Base-by-base conservation (phyloP, 371 early-diverging fungal genomes). In the Syncephalastrum racemosum region DNA sequence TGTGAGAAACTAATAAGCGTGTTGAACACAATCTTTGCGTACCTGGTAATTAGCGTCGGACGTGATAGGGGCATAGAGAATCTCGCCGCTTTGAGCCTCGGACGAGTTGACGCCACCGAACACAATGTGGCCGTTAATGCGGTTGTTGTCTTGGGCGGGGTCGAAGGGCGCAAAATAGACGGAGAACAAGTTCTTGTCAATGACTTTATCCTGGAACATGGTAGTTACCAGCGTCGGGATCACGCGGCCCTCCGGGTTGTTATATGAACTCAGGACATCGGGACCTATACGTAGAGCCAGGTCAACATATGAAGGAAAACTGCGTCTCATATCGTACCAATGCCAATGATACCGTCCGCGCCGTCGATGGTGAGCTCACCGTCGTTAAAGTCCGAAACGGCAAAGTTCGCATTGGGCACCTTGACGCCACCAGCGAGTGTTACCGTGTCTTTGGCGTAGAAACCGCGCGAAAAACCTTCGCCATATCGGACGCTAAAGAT, bases 291-390 rank as follows among this genome's bases (percentile, higher is more conserved):
- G 6, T 22, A 7, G 19, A 13, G 31, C 15, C 27, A 25, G 39
- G 24, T 27, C 20, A 13, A 10, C 4, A 4, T 12, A 39, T 4
- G 1, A 8, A 18, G n/a, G 22, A 20, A 22, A 13, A 2, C 16
- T 1, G 0, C 13, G n/a, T 23, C 22, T 19, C 22, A 27, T 49
- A 16, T n/a, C 16, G 15, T 61, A 56, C 70, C 70, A 24, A 73
- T 60, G 5, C 72, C 78, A 19, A 77, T 40, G 42, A 77, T 77
- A 42, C 77, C 77, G 53, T 76, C 77, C 19, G 77, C 77, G 5
- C 75, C 75, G 36, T 62, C 66, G 2, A 36, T 55, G 2, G 70
- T 68, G 14, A 77, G 49, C 59, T 77, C 74, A 7, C 78, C 78
- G 60, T 77, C 78, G 49, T 77, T 77, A 18, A 54, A 52, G 58